Conservation (phyloP, 1,139 yeast genomes). For the Pichia sp. region DNA sequence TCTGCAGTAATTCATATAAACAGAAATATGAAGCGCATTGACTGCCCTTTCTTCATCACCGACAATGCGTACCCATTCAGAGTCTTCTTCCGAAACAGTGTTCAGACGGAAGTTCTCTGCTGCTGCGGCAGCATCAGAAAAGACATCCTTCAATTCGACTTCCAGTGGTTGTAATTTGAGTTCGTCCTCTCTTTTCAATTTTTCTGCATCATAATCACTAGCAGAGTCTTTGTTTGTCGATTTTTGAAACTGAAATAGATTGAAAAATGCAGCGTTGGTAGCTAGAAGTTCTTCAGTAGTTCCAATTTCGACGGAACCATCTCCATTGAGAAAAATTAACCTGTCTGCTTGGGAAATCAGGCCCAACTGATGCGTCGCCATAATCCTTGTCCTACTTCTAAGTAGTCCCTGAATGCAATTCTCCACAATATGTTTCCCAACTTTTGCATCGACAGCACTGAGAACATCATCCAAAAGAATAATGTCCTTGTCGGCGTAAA, state of each 20-base stretch:
- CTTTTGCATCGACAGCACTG: slow-evolving; percentile 91
- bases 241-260: slow-evolving; percentile 45
- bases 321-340: slow-evolving; percentile 60
- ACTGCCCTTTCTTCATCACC: slow-evolving; percentile 30
- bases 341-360: slow-evolving; percentile 63
- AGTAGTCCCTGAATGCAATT: slow-evolving; percentile 55
- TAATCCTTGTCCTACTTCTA: slow-evolving; percentile 54
- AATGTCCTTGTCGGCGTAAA: slow-evolving; percentile 61
- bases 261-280: slow-evolving; percentile 40
- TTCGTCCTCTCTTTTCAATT: no score
- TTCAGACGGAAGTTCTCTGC: no score
- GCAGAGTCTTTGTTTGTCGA: slow-evolving; percentile 19
- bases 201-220: no score
- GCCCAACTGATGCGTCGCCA: slow-evolving; percentile 82
- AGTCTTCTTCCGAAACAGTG: no score
- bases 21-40: slow-evolving; percentile 29
- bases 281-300: slow-evolving; percentile 42
- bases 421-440: slow-evolving; percentile 73
- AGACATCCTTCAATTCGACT: no score
- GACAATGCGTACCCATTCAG: slow-evolving; percentile 25
- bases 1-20: slow-evolving; percentile 44
- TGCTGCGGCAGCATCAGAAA: no score
- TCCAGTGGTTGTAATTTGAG: no score
- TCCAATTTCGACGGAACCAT: slow-evolving; percentile 58
- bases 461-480: slow-evolving; percentile 75